Percentiles rank a stretch among this genome's conserved stretches.
Conservation (phyloP, 306 rosid genomes). For the Gynostemma pentaphyllum region DNA sequence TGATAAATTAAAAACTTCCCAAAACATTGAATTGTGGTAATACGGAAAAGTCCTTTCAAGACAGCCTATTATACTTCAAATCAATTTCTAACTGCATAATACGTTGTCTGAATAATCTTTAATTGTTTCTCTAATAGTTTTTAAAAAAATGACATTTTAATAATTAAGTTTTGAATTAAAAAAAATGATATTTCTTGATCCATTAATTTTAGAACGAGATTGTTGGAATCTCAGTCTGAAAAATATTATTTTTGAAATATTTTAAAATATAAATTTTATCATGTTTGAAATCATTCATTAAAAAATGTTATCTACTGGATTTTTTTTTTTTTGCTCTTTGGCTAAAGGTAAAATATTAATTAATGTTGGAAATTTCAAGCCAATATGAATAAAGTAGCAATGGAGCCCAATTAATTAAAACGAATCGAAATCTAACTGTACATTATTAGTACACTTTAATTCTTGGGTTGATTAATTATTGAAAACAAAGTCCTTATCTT, state of each 20-base stretch:
- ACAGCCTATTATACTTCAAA: not conserved
- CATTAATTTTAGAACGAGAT: no score
- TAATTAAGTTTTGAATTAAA: not conserved
- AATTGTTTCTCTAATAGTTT: not conserved
- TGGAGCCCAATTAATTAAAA: not conserved
- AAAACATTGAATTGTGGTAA: not conserved
- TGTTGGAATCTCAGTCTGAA: no score
- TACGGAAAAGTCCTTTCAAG: slow-evolving; percentile 5
- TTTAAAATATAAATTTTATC: no score
- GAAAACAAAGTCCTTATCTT: not conserved
- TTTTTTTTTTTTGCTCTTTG: no score
- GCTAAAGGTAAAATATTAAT: no score
- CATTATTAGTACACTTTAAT: not conserved
- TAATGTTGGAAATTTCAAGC: no score
- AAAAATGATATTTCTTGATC: not conserved
- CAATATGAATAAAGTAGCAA: not conserved
- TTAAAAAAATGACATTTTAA: not conserved
- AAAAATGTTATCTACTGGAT: no score
- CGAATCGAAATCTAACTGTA: slow-evolving; percentile 3
- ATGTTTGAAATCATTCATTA: no score
- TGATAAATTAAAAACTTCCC: no score
- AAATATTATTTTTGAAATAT: no score
- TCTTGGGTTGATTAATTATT: not conserved
- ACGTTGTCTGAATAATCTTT: not conserved
- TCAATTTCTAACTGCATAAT: not conserved